Evolutionary conservation across 371 early-diverging fungal species (phyloP).

Genomic region (Mucor racemosus): DNA sequence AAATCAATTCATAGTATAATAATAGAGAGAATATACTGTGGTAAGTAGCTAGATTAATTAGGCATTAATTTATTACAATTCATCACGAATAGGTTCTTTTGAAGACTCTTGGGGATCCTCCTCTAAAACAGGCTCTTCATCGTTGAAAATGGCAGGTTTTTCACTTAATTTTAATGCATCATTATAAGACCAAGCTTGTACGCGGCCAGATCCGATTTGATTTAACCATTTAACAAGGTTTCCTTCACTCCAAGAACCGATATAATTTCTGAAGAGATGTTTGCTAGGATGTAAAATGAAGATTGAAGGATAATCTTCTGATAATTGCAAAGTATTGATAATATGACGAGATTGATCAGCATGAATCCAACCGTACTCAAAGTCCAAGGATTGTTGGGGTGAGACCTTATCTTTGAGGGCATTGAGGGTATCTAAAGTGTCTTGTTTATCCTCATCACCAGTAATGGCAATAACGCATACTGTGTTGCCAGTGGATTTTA

Average conservation of each 20-base stretch:
- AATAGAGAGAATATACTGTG: too few relatives aligned
- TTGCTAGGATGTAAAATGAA: constrained; percentile 70
- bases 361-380: constrained; percentile 73
- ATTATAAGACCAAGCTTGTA: constrained; percentile 49
- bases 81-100: constrained; percentile 29
- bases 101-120: neutral
- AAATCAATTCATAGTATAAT: too few relatives aligned
- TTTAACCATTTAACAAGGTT: constrained; percentile 63
- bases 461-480: constrained; percentile 68
- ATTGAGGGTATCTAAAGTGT: constrained; percentile 57
- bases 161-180: constrained; percentile 31
- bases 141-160: neutral
- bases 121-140: neutral
- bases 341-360: constrained; percentile 60
- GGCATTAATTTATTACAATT: constrained; percentile 20
- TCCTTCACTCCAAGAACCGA: constrained; percentile 73
- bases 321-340: constrained; percentile 65
- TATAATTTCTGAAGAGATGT: constrained; percentile 68
- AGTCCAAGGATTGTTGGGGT: constrained; percentile 24
- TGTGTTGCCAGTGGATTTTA: constrained; percentile 20
- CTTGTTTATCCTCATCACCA: constrained; percentile 60
- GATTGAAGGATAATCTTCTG: constrained; percentile 71
- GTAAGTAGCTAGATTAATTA: too few relatives aligned
- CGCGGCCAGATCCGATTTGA: constrained; percentile 41
- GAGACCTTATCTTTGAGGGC: constrained; percentile 54